Evolutionary conservation across 1,284 basidiomycete species (phyloP).

Genomic region (Ganoderma sp.): DNA sequence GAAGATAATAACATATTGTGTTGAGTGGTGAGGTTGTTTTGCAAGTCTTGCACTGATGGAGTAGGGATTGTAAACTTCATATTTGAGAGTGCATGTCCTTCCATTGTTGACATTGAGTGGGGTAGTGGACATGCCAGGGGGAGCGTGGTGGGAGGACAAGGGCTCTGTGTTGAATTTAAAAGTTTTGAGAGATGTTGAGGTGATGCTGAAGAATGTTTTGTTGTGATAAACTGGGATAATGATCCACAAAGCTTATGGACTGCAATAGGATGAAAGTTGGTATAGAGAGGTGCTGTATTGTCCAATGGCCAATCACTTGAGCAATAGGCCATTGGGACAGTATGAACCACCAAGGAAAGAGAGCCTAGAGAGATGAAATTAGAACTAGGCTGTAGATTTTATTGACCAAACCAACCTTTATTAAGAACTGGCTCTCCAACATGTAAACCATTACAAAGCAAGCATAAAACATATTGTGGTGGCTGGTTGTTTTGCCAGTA

Average conservation of each 20-base stretch:
- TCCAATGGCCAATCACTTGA: constrained; percentile 2
- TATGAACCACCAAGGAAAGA: not conserved
- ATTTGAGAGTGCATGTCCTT: not conserved
- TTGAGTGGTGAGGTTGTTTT: not conserved
- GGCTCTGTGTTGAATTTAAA: too few species aligned
- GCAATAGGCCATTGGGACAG: not conserved
- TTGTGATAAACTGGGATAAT: too few species aligned
- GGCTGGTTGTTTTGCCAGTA: constrained; percentile 9
- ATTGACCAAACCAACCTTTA: not conserved
- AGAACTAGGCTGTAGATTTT: not conserved
- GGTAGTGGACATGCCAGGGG: not conserved
- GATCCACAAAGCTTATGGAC: not conserved
- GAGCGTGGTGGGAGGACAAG: not conserved
- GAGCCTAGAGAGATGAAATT: not conserved
- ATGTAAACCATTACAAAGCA: constrained; percentile 11
- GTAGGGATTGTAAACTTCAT: not conserved
- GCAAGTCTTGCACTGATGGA: not conserved
- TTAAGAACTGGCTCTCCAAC: not conserved
- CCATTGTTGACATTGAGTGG: not conserved
- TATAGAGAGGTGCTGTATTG: not conserved
- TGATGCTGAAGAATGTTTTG: not conserved
- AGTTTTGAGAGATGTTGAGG: not conserved
- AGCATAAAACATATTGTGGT: constrained; percentile 2
- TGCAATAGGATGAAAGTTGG: constrained; percentile 4
- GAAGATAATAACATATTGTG: not conserved